These are phyloP conservation scores for Exobasidium rhododendri DNA, from an alignment of 1,284 basidiomycete genomes.

Conservation along the genomic window DNA sequence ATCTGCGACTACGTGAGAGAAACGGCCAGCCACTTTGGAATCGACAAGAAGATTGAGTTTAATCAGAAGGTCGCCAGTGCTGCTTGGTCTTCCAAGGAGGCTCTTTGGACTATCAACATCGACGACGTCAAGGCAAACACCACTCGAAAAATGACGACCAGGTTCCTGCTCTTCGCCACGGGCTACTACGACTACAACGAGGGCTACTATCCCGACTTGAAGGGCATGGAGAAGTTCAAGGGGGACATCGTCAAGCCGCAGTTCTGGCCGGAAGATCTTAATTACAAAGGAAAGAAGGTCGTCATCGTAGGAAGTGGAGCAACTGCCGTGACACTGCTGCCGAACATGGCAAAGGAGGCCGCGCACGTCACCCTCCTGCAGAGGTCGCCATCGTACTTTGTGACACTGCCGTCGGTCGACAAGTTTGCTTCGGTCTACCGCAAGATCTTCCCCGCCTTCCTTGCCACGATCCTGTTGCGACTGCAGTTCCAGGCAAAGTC, in stretches of 20 bases:
- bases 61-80: constrained; percentile 28
- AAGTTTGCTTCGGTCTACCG: constrained; percentile 36
- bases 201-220: constrained; percentile 41
- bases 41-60: constrained; percentile 38
- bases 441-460: constrained; percentile 31
- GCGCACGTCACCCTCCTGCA: constrained; percentile 53
- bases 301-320: constrained; percentile 51
- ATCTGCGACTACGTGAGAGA: constrained; percentile 45
- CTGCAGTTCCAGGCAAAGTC: constrained; percentile 36
- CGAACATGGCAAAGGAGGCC: constrained; percentile 32
- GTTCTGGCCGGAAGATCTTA: constrained; percentile 38
- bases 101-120: constrained; percentile 35
- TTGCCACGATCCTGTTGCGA: constrained; percentile 28
- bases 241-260: constrained; percentile 50
- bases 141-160: constrained; percentile 26
- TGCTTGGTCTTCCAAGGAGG: constrained; percentile 34
- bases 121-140: constrained; percentile 13
- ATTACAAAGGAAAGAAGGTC: constrained; percentile 50
- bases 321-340: constrained; percentile 51
- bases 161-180: constrained; percentile 37
- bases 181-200: constrained; percentile 52
- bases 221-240: constrained; percentile 46
- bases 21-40: constrained; percentile 41
- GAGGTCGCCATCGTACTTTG: constrained; percentile 50
- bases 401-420: constrained; percentile 42